Percentiles rank a stretch among this genome's conserved stretches.
Conservation (phyloP, 768 basidiomycete species). For the Rhodotorula babjevae region DNA sequence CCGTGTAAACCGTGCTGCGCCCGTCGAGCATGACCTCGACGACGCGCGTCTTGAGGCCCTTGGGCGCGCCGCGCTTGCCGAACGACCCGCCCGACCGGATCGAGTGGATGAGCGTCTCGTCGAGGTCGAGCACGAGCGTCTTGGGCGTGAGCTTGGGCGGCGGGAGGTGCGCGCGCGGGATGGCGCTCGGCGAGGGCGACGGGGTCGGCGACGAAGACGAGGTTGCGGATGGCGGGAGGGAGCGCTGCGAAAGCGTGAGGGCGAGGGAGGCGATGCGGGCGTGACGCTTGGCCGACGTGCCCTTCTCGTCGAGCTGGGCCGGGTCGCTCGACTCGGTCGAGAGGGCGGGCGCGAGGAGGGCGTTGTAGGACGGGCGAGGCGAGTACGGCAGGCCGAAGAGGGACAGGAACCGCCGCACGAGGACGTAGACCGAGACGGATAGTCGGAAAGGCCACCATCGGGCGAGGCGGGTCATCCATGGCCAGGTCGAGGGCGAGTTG, state of each 20-base stretch:
- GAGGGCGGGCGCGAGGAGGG: constrained; percentile 10
- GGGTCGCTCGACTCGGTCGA: background rate
- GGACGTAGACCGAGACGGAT: background rate
- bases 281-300: no score
- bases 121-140: constrained; percentile 92
- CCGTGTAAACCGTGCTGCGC: constrained; percentile 86
- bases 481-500: background rate
- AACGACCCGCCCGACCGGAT: constrained; percentile 59
- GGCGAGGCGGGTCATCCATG: background rate
- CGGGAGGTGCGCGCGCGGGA: constrained; percentile 1
- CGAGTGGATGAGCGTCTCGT: constrained; percentile 97
- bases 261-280: constrained; percentile 4
- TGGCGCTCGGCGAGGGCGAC: background rate
- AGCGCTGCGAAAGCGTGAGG: background rate
- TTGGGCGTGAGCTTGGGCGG: constrained; percentile 69
- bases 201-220: constrained; percentile 1
- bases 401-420: constrained; percentile 21
- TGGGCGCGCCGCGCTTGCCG: constrained; percentile 44
- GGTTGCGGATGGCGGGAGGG: background rate
- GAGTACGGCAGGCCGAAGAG: constrained; percentile 12
- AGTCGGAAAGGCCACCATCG: constrained; percentile 12
- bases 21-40: constrained; percentile 90
- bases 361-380: constrained; percentile 15
- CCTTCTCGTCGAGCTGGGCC: background rate
- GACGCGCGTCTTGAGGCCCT: constrained; percentile 58